Base-by-base conservation (phyloP, 768 basidiomycete species). In the Saitozyma podzolica region DNA sequence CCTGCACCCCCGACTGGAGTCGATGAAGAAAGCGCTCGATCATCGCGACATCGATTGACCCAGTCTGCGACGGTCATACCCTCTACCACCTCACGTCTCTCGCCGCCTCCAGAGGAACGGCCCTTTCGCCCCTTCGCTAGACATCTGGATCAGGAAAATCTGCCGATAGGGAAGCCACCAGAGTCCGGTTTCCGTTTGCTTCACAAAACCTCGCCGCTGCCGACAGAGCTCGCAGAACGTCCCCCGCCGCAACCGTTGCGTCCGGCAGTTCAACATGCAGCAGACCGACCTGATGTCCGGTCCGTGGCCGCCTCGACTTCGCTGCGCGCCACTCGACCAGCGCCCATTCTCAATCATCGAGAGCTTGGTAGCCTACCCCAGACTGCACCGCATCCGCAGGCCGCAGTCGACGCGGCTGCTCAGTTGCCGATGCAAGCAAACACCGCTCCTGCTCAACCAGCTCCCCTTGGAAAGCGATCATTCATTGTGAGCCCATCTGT, bases 401-500 rank as follows among this genome's bases (percentile, higher is more conserved):
- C 29, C 29, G 29, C 2, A 29, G 29, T 29, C 29, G 29, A 29
- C 29, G 29, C 29, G 29, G 29, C 29, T 29, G 29, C 29, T 29
- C 29, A 29, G 29, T 29, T 29, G 29, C 29, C 29, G 29, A 5
- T 29, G 5, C 29, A 29, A 29, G 29, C 29, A 29, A 5, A 2
- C 29, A 29, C 29, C 29, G 29, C 29, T 29, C 29, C 29, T 29
- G 29, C 29, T 29, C 29, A 29, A 29, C 29, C 29, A 2, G 2
- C 29, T 2, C 5, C 29, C 2, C 29, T 29, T 29, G 63, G 64
- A 6, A 76, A 76, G 59, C 55, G 69, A 43, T 64, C 64, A 2
- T 75, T 76, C 59, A 41, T 74, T 8, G 74, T 78, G 47, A 58
- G 76, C 59, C 29, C 49, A 17, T 11, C 19, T 52, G 47, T 8